phyloP scores from a whole-genome alignment of 2,329 filamentous ascomycete species.

The Pyrenophora teres region DNA sequence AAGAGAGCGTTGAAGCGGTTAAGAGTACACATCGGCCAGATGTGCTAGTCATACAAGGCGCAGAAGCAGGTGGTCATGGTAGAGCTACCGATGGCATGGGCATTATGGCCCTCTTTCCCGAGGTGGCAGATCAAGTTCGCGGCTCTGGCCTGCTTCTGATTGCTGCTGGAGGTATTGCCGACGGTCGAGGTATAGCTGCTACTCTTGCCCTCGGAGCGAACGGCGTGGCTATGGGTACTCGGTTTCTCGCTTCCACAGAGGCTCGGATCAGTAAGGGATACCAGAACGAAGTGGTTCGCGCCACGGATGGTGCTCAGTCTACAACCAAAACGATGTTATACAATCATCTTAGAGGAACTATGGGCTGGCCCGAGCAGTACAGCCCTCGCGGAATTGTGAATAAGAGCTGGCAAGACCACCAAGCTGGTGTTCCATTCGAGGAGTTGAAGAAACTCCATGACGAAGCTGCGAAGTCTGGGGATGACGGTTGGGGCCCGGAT shows the following conservation, averaged over 20 bases:
- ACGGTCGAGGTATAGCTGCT: conserved; percentile 61
- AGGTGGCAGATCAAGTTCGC: conserved; percentile 52
- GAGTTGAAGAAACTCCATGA: conserved; percentile 52
- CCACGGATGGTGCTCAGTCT: conserved; percentile 53
- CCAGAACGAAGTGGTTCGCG: conserved; percentile 50
- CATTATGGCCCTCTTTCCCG: conserved; percentile 61
- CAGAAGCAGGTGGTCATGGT: conserved; percentile 67
- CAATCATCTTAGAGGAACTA: conserved; percentile 58
- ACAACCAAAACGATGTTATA: conserved; percentile 56
- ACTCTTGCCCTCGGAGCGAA: conserved; percentile 57
- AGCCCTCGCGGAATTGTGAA: conserved; percentile 62
- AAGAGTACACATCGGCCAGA: conserved; percentile 54
- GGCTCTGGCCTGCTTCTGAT: conserved; percentile 45
- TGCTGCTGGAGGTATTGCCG: conserved; percentile 64
- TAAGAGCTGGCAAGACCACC: conserved; percentile 52
- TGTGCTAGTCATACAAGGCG: conserved; percentile 64
- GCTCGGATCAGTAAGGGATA: conserved; percentile 53
- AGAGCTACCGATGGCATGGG: conserved; percentile 51
- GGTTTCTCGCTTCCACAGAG: conserved; percentile 61
- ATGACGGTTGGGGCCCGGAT: conserved; percentile 55
- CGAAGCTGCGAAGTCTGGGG: conserved; percentile 55
- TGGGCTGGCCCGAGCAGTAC: conserved; percentile 61
- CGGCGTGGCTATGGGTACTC: conserved; percentile 65
- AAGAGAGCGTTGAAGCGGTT: conserved; percentile 57
- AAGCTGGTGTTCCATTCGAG: conserved; percentile 46